Evolutionary conservation across 768 basidiomycete species (phyloP).

Genomic region (Collybiopsis luxurians): DNA sequence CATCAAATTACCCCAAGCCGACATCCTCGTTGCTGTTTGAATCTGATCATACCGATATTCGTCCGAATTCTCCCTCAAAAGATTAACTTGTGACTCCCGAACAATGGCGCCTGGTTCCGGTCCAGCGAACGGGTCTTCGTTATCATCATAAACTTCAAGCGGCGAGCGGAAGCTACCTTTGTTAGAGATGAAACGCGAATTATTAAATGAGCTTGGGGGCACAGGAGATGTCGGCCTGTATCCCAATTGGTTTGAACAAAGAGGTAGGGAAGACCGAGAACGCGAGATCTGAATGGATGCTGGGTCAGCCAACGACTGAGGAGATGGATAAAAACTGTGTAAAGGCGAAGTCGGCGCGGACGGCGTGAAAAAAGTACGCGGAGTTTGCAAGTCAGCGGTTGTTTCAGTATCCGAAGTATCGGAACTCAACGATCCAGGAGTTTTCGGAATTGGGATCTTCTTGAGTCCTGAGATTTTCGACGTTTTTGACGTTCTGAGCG

Average conservation of each 20-base stretch:
- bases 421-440: background rate
- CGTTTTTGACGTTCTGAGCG: background rate
- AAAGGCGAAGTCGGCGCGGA: background rate
- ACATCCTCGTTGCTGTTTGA: slow-evolving; percentile 6
- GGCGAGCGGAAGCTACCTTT: background rate
- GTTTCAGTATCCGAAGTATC: background rate
- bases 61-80: background rate
- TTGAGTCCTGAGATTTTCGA: background rate
- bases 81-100: background rate
- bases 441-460: background rate
- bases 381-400: background rate
- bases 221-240: background rate
- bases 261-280: background rate
- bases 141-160: background rate
- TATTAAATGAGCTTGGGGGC: background rate
- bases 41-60: background rate
- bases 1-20: slow-evolving; percentile 5
- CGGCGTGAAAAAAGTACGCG: background rate
- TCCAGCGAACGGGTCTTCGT: slow-evolving; percentile 3
- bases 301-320: background rate
- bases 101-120: slow-evolving; percentile 4
- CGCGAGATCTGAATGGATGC: background rate
- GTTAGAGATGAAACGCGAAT: background rate
- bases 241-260: background rate
- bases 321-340: background rate